These are phyloP conservation scores for Lomentospora prolificans DNA, from an alignment of 2,329 filamentous ascomycete species.

Conservation along the genomic window DNA sequence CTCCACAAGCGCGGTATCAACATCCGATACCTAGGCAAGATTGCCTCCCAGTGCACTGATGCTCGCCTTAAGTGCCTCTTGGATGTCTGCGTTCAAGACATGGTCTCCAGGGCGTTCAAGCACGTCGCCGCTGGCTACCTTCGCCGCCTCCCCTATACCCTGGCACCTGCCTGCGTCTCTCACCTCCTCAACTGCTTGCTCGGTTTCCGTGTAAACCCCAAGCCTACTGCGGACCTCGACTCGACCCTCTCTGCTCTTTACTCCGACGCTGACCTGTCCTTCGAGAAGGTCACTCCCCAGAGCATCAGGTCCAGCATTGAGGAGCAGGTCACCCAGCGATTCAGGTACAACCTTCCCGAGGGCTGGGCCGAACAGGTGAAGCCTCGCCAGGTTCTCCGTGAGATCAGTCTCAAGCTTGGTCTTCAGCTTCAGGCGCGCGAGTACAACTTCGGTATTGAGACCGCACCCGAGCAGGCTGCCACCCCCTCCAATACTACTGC, in stretches of 20 bases:
- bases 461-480: slow-evolving; percentile 18
- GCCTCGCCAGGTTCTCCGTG: slow-evolving; percentile 76
- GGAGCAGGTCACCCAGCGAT: slow-evolving; percentile 62
- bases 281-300: slow-evolving; percentile 68
- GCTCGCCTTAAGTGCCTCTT: slow-evolving; percentile 67
- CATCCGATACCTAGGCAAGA: slow-evolving; percentile 82
- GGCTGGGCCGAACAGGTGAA: slow-evolving; percentile 60
- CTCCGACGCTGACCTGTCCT: slow-evolving; percentile 70
- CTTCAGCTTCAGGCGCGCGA: slow-evolving; percentile 73
- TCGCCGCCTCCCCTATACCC: slow-evolving; percentile 65
- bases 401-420: slow-evolving; percentile 80
- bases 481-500: slow-evolving; percentile 24
- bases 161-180: slow-evolving; percentile 69
- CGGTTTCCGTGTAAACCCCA: slow-evolving; percentile 64
- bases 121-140: slow-evolving; percentile 75
- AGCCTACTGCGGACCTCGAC: slow-evolving; percentile 71
- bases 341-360: slow-evolving; percentile 61
- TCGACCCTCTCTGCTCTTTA: slow-evolving; percentile 65
- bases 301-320: slow-evolving; percentile 60
- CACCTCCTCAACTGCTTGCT: slow-evolving; percentile 93
- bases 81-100: slow-evolving; percentile 75
- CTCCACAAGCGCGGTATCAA: slow-evolving; percentile 98
- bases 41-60: slow-evolving; percentile 58
- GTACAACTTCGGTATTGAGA: slow-evolving; percentile 25
- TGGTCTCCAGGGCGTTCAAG: slow-evolving; percentile 94